A percentile compares a stretch with the other conserved stretches of the same genome.
Conservation (phyloP, 2,329 filamentous ascomycete species). For the Botrytis fragariae region DNA sequence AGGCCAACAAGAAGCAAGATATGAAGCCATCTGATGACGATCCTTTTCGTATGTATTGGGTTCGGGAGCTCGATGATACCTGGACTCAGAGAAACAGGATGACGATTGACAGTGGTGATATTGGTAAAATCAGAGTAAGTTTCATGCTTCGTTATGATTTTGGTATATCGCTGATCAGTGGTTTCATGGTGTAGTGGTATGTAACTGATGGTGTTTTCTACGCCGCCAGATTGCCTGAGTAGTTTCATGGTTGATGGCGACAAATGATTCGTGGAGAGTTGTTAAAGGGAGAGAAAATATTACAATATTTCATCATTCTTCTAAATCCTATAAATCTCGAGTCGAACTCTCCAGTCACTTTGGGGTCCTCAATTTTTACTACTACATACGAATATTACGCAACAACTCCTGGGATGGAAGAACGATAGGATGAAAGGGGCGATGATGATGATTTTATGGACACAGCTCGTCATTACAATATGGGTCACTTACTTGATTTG, state of each 20-base stretch:
- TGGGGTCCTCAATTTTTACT: not conserved
- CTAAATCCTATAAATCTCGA: not conserved
- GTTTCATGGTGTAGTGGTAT: constrained; percentile 50
- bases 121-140: constrained; percentile 46
- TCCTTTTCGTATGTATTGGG: constrained; percentile 59
- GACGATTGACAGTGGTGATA: constrained; percentile 56
- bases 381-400: not conserved
- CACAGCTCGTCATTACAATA: not conserved
- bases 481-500: not conserved
- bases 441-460: not conserved
- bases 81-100: constrained; percentile 59
- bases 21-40: constrained; percentile 62
- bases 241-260: not conserved
- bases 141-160: not conserved
- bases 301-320: not conserved
- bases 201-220: constrained; percentile 59
- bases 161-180: not conserved
- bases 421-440: not conserved
- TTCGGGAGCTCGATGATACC: constrained; percentile 58
- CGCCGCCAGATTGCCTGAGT: constrained; percentile 51
- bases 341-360: not conserved
- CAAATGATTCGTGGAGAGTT: not conserved
- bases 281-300: not conserved
- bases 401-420: not conserved
- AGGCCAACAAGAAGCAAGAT: constrained; percentile 47